Conservation (phyloP, 2,329 filamentous ascomycete genomes). For the Diaporthe sp. region DNA sequence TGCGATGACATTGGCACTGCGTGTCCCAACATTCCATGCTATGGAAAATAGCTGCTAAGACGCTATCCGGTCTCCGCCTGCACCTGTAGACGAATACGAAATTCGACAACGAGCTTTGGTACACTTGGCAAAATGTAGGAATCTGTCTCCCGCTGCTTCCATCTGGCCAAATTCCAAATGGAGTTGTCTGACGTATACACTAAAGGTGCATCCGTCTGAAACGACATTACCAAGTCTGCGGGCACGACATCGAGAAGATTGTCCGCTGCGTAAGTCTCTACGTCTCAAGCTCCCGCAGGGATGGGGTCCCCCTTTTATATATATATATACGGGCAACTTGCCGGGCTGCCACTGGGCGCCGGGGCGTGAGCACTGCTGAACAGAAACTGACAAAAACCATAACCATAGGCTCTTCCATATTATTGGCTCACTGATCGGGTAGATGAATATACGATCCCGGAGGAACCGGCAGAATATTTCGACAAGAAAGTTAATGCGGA, state of each 20-base stretch:
- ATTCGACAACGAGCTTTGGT: background rate
- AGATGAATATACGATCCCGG: background rate
- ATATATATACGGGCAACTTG: no score
- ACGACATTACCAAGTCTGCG: background rate
- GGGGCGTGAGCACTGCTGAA: no score
- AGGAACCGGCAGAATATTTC: background rate
- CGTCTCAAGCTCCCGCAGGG: background rate
- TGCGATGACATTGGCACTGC: background rate
- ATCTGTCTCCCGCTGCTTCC: no score
- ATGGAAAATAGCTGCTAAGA: background rate
- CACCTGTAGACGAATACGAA: no score
- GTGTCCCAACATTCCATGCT: background rate
- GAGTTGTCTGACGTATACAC: background rate
- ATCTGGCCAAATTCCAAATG: background rate
- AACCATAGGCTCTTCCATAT: background rate
- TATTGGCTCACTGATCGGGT: background rate
- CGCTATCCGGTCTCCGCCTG: background rate
- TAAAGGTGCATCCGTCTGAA: background rate
- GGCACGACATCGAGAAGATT: background rate
- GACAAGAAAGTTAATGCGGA: background rate
- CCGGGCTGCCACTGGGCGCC: no score
- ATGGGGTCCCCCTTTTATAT: no score
- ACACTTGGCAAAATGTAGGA: background rate
- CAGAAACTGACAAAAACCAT: background rate
- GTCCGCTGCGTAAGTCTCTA: conserved; percentile 1